Percentiles rank a stretch among this genome's conserved stretches.
phyloP scores from a whole-genome alignment of 83 land plant genomes.

The Picea mariana region DNA sequence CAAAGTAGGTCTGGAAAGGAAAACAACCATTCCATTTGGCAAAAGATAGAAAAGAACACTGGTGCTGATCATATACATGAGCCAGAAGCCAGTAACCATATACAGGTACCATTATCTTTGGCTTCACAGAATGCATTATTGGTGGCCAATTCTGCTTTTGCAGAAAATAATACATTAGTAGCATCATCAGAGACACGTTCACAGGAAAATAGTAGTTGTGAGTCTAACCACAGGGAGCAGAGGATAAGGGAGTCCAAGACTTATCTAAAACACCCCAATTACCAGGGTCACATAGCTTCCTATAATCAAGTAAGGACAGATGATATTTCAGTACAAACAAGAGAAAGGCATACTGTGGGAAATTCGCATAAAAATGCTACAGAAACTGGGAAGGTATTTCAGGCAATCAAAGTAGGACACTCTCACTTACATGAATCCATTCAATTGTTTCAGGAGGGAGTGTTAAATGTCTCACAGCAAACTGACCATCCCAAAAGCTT shows the following conservation, averaged over 20 bases:
- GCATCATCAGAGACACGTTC: too few species aligned
- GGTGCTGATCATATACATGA: background rate
- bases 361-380: too few species aligned
- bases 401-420: too few species aligned
- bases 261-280: background rate
- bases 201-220: background rate
- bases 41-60: conserved; percentile 34
- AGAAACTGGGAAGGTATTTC: too few species aligned
- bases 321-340: too few species aligned
- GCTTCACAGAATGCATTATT: background rate
- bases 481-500: background rate
- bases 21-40: conserved; percentile 33
- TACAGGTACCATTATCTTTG: background rate
- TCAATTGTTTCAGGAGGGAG: background rate
- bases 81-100: background rate
- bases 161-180: too few species aligned
- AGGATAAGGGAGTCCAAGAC: background rate
- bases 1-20: background rate
- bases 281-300: background rate
- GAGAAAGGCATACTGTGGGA: too few species aligned
- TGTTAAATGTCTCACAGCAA: background rate
- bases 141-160: too few species aligned
- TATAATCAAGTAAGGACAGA: background rate
- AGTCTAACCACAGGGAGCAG: background rate
- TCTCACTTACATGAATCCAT: too few species aligned